Base-by-base conservation (phyloP, 2,329 filamentous ascomycete species). In the Arthrinium phaeospermum region DNA sequence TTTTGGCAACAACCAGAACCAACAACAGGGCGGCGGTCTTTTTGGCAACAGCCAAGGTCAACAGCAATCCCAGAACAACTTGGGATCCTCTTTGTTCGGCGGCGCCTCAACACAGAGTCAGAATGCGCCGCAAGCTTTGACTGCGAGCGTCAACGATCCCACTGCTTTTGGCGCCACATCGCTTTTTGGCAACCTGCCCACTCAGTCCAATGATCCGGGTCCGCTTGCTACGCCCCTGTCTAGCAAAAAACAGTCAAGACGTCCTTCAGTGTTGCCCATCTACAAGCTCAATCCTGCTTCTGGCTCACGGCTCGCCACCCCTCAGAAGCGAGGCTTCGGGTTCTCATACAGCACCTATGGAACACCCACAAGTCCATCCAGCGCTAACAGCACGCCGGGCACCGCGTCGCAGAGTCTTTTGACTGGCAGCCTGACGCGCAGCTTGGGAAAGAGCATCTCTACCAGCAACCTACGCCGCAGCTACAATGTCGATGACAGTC, bases 321-420 rank as follows among this genome's bases (percentile, higher is more conserved):
- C 95, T 0, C 93, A 95, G 77, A 96, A 94, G 83, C 90, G 93
- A 71, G 94, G 94, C 6, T 98, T 94, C 79, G 96, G 96, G 3
- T 97, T 98, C 81, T 95, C 93, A 1, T 98, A 98, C 83, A 97
- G 95, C 75, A 95, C 92, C 2, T 98, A 97, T 77, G 94, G 94
- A 64, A 95, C 93, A 1, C 95, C 96, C 7, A 91, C 87, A 72
- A 94, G 91, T 76, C 89, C 89, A 30, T 89, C 92, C 5, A 91
- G 92, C 79, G 88, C 86, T 49, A 86, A 89, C 61, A 94, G 92
- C 81, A 93, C 93, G 8, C 93, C 94, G 6, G 91, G 90, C 49
- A 87, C 87, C 24, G 84, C 93, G 70, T 89, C 90, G 34, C 90
- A 90, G 78, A 95, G 91, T 79, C 82, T 95, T 47, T 82, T 92